These are phyloP conservation scores for Candida caryicola DNA, from an alignment of 805 yeast species.

Conservation along the genomic window DNA sequence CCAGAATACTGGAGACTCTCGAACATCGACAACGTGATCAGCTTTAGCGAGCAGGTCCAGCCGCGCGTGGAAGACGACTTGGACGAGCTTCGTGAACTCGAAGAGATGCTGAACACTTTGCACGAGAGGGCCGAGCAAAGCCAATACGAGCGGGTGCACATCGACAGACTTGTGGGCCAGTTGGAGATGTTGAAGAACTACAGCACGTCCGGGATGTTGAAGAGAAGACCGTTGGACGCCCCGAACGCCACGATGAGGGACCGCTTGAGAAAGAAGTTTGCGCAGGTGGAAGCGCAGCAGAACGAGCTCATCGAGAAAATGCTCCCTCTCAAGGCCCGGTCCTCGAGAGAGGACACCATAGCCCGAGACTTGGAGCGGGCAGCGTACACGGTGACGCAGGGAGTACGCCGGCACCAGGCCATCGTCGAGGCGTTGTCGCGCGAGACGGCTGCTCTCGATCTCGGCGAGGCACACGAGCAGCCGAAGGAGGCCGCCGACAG, in stretches of 20 bases:
- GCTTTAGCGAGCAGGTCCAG: background rate
- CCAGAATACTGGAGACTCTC: slow-evolving; percentile 17
- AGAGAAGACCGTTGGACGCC: slow-evolving; percentile 30
- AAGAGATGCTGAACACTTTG: background rate
- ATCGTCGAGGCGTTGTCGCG: slow-evolving; percentile 12
- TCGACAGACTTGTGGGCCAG: slow-evolving; percentile 28
- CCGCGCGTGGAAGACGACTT: slow-evolving; percentile 3
- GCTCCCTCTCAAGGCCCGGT: slow-evolving; percentile 34
- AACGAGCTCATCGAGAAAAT: slow-evolving; percentile 22
- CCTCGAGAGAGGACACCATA: slow-evolving; percentile 14
- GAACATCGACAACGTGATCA: slow-evolving; percentile 10
- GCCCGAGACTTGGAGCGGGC: slow-evolving; percentile 27
- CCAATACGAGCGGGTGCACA: slow-evolving; percentile 15
- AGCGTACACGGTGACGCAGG: slow-evolving; percentile 25
- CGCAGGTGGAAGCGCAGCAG: slow-evolving; percentile 20
- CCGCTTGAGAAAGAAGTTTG: slow-evolving; percentile 26
- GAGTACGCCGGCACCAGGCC: slow-evolving; percentile 13
- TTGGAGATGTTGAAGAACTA: slow-evolving; percentile 17
- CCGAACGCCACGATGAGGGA: slow-evolving; percentile 24
- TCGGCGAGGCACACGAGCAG: background rate
- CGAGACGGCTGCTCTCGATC: slow-evolving; percentile 1
- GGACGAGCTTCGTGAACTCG: slow-evolving; percentile 7
- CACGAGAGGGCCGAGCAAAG: slow-evolving; percentile 13
- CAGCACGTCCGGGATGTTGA: slow-evolving; percentile 10
- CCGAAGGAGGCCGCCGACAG: background rate